Evolutionary conservation across 768 basidiomycete genomes (phyloP).

Genomic region (Baorangia bicolor): DNA sequence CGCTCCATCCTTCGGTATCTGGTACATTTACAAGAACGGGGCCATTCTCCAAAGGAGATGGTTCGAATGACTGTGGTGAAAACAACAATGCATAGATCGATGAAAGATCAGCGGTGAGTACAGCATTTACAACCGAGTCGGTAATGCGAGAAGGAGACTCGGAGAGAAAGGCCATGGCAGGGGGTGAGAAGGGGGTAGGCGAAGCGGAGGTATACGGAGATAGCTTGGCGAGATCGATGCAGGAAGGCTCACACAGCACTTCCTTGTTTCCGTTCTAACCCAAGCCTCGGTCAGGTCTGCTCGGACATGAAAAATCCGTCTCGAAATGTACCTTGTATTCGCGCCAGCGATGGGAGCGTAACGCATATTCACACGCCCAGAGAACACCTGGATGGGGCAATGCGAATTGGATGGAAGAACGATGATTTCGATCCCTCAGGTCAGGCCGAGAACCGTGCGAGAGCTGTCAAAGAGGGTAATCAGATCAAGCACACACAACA

Average conservation of each 20-base stretch:
- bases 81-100: constrained; percentile 58
- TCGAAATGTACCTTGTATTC: constrained; percentile 51
- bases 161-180: constrained; percentile 35
- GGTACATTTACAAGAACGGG: constrained; percentile 66
- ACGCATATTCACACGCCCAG: constrained; percentile 66
- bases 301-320: background rate
- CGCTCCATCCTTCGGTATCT: constrained; percentile 69
- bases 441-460: constrained; percentile 72
- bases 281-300: background rate
- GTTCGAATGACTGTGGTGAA: constrained; percentile 43
- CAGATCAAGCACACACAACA: constrained; percentile 6
- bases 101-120: constrained; percentile 48
- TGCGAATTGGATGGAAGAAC: constrained; percentile 70
- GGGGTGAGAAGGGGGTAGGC: constrained; percentile 29
- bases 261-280: constrained; percentile 33
- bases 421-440: constrained; percentile 67
- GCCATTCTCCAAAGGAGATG: constrained; percentile 36
- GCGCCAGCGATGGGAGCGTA: constrained; percentile 60
- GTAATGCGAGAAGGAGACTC: constrained; percentile 45
- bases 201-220: constrained; percentile 26
- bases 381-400: constrained; percentile 59
- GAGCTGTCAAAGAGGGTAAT: constrained; percentile 34
- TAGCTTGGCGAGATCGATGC: constrained; percentile 21
- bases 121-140: constrained; percentile 53
- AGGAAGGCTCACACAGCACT: constrained; percentile 25